Evolutionary conservation across 306 rosid genomes (phyloP).

Genomic region (Prunus armeniaca): DNA sequence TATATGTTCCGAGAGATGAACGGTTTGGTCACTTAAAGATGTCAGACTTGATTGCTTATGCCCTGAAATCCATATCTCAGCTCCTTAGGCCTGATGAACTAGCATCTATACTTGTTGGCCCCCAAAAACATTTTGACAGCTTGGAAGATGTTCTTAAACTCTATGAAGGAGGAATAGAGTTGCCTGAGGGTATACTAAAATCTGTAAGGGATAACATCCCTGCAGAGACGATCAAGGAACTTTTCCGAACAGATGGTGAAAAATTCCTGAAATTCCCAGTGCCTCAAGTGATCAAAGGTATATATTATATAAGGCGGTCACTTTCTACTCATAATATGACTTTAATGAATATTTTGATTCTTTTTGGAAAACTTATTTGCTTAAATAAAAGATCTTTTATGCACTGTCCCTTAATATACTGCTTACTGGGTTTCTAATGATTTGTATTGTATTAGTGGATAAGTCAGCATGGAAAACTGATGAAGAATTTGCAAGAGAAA

Average conservation of each 20-base stretch:
- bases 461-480: conserved; percentile 79
- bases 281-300: conserved; percentile 86
- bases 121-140: conserved; percentile 59
- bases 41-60: conserved; percentile 69
- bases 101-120: conserved; percentile 45
- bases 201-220: conserved; percentile 47
- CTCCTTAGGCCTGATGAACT: conserved; percentile 61
- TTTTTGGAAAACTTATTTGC: background rate
- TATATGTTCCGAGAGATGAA: conserved; percentile 88
- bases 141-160: conserved; percentile 57
- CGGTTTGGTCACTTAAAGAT: conserved; percentile 75
- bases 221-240: conserved; percentile 61
- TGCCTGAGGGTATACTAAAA: conserved; percentile 45
- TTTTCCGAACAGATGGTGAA: conserved; percentile 66
- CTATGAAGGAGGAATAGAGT: conserved; percentile 66
- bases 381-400: background rate
- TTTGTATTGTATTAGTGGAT: conserved; percentile 49
- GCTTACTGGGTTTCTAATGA: conserved; percentile 21
- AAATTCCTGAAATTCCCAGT: conserved; percentile 48
- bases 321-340: background rate
- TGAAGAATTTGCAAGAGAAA: conserved; percentile 86
- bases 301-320: background rate
- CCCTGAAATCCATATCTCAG: conserved; percentile 62
- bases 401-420: background rate
- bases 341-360: background rate